Percentiles rank a stretch among this genome's conserved stretches.
phyloP scores from a whole-genome alignment of 768 basidiomycete genomes.

The Collybia nuda region DNA sequence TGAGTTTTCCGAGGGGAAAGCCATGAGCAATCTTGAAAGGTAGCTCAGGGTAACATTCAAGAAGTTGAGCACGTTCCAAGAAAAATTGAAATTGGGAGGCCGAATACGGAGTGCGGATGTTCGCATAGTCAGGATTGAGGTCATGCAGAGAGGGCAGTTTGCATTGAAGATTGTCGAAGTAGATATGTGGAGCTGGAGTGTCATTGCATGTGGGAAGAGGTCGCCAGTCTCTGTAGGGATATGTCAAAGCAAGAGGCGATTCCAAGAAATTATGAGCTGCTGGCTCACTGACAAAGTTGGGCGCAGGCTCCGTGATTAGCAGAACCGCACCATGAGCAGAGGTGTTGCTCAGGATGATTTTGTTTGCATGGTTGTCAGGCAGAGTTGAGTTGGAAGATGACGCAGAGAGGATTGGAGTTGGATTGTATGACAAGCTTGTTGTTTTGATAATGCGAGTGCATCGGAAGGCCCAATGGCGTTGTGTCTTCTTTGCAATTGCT shows the following conservation, averaged over 20 bases:
- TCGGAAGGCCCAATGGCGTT: constrained; percentile 6
- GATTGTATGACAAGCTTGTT: constrained; percentile 1
- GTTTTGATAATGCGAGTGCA: constrained; percentile 5
- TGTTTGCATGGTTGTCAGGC: background rate
- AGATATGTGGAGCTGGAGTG: background rate
- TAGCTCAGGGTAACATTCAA: background rate
- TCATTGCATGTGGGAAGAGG: background rate
- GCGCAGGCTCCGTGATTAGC: constrained; percentile 14
- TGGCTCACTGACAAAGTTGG: background rate
- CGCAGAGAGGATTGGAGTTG: constrained; percentile 3
- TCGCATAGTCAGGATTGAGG: constrained; percentile 2
- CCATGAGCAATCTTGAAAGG: background rate
- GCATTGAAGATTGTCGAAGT: constrained; percentile 4
- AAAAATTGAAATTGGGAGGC: constrained; percentile 1
- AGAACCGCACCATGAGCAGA: constrained; percentile 23
- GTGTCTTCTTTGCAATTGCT: constrained; percentile 4
- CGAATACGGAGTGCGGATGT: constrained; percentile 2
- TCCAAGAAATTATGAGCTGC: constrained; percentile 3
- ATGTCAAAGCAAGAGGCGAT: constrained; percentile 5
- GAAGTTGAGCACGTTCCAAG: background rate
- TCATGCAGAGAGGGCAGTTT: constrained; percentile 3
- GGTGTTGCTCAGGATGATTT: constrained; percentile 10
- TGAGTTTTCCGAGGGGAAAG: constrained; percentile 4
- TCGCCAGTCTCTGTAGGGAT: constrained; percentile 7
- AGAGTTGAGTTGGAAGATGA: constrained; percentile 6